Conservation (phyloP, 257 asterid genomes). For the Scutellaria galericulata region DNA sequence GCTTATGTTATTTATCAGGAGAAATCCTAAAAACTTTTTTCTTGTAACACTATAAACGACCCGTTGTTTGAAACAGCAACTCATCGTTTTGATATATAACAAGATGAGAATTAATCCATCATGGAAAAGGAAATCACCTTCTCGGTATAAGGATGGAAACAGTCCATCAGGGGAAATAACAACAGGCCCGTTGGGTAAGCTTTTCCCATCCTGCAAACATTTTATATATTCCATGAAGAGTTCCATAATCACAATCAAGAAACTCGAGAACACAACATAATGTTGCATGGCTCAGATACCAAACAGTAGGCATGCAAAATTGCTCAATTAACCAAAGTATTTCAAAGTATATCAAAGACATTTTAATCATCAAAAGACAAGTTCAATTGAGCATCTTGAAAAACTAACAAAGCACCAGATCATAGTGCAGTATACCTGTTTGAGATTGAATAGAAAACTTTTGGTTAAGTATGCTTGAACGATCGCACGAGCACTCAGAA, state of each 20-base stretch:
- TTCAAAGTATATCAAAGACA: background rate
- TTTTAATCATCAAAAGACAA: background rate
- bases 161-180: constrained; percentile 98
- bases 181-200: constrained; percentile 97
- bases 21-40: background rate
- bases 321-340: background rate
- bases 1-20: too few species aligned
- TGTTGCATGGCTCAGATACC: background rate
- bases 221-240: constrained; percentile 18
- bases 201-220: constrained; percentile 86
- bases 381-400: constrained; percentile 8
- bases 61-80: background rate
- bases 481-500: constrained; percentile 97
- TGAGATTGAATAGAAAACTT: constrained; percentile 87
- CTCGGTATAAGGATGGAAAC: constrained; percentile 92
- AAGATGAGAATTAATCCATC: background rate
- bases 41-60: background rate
- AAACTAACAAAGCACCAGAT: constrained; percentile 1
- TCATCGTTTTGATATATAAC: background rate
- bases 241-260: constrained; percentile 19
- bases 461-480: constrained; percentile 96
- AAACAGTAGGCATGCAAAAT: constrained; percentile 20
- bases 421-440: constrained; percentile 68
- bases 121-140: constrained; percentile 55
- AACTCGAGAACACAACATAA: constrained; percentile 5